phyloP scores from a whole-genome alignment of 257 asterid genomes.

The Przewalskia tangutica region DNA sequence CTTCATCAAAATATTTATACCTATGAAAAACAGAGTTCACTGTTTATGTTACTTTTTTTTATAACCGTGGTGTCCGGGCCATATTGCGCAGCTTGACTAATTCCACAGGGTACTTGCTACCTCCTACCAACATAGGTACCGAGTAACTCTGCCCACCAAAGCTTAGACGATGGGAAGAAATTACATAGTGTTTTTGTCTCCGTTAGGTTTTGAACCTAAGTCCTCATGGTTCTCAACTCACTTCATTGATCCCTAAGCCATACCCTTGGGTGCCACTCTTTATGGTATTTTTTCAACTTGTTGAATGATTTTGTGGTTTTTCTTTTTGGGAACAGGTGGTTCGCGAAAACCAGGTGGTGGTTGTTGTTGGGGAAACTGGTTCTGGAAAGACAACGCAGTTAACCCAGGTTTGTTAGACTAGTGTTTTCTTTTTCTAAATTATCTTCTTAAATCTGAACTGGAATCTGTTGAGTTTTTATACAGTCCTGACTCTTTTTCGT shows the following conservation, averaged over 20 bases:
- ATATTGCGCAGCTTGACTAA: not conserved
- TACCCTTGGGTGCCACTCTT: not conserved
- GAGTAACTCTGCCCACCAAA: not conserved
- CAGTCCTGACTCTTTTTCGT: not conserved
- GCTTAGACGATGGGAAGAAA: not conserved
- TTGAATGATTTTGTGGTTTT: not conserved
- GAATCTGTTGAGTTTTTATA: not conserved
- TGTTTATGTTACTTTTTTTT: not conserved
- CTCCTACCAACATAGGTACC: not conserved
- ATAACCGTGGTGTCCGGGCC: not conserved
- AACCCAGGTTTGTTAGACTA: slow-evolving; percentile 60
- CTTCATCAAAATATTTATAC: not conserved
- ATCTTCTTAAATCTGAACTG: not conserved
- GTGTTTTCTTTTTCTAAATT: not conserved
- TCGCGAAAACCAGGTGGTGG: slow-evolving; percentile 91
- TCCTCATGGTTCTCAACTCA: not conserved
- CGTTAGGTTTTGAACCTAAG: not conserved
- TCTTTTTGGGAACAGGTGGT: slow-evolving; percentile 42
- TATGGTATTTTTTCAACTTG: not conserved
- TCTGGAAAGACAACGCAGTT: slow-evolving; percentile 96
- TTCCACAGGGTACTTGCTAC: not conserved
- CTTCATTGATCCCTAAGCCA: not conserved
- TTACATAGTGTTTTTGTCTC: not conserved
- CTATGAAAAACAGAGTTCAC: not conserved
- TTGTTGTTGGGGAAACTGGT: slow-evolving; percentile 98